phyloP scores from a whole-genome alignment of 2,329 filamentous ascomycete genomes.

The Xylariomycetidae sp. region DNA sequence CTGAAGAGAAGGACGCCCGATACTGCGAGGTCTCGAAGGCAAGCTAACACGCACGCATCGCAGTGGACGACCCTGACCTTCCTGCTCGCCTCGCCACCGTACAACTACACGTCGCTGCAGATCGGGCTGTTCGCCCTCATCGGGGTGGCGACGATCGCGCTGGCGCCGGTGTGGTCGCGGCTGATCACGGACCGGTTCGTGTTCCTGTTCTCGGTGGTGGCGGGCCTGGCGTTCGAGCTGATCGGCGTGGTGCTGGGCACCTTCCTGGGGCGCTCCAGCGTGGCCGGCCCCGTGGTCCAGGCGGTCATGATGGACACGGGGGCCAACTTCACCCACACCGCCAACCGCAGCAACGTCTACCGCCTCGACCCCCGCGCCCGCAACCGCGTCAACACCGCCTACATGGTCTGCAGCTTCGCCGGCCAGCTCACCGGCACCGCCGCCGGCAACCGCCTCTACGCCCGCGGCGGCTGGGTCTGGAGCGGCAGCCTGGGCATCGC shows the following conservation, averaged over 20 bases:
- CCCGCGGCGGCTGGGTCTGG: conserved; percentile 43
- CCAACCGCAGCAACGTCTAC: conserved; percentile 66
- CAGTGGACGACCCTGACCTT: conserved; percentile 80
- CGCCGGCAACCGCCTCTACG: conserved; percentile 48
- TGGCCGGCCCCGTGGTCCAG: conserved; percentile 48
- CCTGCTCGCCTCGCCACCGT: conserved; percentile 64
- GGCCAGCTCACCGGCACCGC: conserved; percentile 68
- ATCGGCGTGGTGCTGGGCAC: conserved; percentile 62
- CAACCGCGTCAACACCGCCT: conserved; percentile 75
- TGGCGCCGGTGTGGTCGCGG: conserved; percentile 64
- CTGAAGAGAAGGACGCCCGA: no score
- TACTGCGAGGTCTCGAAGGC: no score
- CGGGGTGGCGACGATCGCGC: conserved; percentile 61
- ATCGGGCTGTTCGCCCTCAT: conserved; percentile 78
- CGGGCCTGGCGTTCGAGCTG: conserved; percentile 54
- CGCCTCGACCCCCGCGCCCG: conserved; percentile 62
- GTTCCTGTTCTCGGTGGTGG: conserved; percentile 60
- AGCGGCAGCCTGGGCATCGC: conserved; percentile 39
- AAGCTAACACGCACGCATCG: no score
- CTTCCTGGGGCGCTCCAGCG: conserved; percentile 56
- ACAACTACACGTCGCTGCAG: conserved; percentile 57
- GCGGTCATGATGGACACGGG: conserved; percentile 60
- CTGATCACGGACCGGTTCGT: conserved; percentile 64
- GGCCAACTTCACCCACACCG: conserved; percentile 66
- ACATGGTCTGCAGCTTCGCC: conserved; percentile 70